Conservation (phyloP, 768 basidiomycete species). For the Calocera viscosa region DNA sequence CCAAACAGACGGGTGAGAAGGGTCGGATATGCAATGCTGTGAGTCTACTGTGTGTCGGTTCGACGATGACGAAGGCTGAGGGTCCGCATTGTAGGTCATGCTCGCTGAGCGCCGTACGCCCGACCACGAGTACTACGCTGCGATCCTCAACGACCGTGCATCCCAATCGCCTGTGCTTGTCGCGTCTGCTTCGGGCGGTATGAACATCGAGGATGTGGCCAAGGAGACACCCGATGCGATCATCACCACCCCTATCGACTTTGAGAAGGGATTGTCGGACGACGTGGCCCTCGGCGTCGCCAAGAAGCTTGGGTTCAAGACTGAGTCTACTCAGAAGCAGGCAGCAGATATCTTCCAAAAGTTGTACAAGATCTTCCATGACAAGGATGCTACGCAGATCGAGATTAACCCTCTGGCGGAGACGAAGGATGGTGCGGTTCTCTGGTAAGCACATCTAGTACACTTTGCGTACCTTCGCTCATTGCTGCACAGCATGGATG, state of each 20-base stretch:
- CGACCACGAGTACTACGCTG: slow-evolving; percentile 94
- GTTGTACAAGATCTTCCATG: slow-evolving; percentile 93
- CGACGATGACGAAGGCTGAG: not conserved
- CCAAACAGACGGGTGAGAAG: slow-evolving; percentile 90
- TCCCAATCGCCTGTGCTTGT: slow-evolving; percentile 85
- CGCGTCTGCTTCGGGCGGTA: slow-evolving; percentile 87
- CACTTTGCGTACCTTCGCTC: not conserved
- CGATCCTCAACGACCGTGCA: slow-evolving; percentile 87
- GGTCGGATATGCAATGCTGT: slow-evolving; percentile 94
- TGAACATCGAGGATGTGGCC: slow-evolving; percentile 99
- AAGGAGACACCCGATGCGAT: slow-evolving; percentile 89
- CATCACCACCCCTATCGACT: slow-evolving; percentile 86
- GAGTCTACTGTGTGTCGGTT: slow-evolving; percentile 23
- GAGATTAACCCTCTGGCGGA: slow-evolving; percentile 98
- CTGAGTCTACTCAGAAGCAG: slow-evolving; percentile 54
- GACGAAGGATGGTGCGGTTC: slow-evolving; percentile 77
- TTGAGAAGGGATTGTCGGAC: slow-evolving; percentile 65
- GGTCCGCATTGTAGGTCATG: slow-evolving; percentile 66
- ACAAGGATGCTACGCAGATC: slow-evolving; percentile 98
- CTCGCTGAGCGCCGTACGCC: slow-evolving; percentile 89
- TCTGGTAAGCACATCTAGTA: slow-evolving; percentile 49
- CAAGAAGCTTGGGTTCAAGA: slow-evolving; percentile 80
- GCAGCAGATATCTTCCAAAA: slow-evolving; percentile 90
- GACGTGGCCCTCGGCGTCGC: slow-evolving; percentile 64
- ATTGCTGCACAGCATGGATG: slow-evolving; percentile 71